Evolutionary conservation across 306 rosid genomes (phyloP), one percentile per base, ranked within the genome.

Genomic region (Cucurbita pepo): DNA sequence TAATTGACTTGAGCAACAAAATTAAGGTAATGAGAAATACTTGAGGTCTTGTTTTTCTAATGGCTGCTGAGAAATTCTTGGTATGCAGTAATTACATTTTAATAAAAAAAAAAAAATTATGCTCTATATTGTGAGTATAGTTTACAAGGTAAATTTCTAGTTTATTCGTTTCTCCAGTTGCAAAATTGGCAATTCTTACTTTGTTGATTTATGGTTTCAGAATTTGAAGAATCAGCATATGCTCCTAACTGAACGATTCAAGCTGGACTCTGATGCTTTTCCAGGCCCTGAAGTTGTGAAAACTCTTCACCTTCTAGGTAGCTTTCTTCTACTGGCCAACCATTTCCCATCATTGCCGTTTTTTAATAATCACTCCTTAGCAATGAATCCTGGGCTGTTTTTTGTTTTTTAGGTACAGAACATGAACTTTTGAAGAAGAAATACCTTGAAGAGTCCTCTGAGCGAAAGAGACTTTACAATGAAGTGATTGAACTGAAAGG

Each of bases 401-500:
- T 43, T 45, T 45, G 77, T 70, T 65, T n/a, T 63, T n/a, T 18
- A 94, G 99, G 97, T 82, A 38, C 82, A 72, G 96, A 94, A 72
- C 78, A 89, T 75, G 97, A 89, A 77, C 77, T 78, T 72, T 67
- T 94, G 60, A 91, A 87, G 87, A 88, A 79, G 75, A 91, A 91
- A 82, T 89, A 86, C 81, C 78, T 85, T 36, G 79, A 73, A 45
- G 99, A 94, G 79, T 83, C 84, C 50, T 54, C 83, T 22, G 97
- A 94, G 81, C 86, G 99, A 18, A 91, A 81, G 81, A 85, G 82
- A 56, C 90, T 90, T 64, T 89, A 89, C 80, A 94, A 94, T 79
- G 99, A 94, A 89, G 82, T 91, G 8, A 88, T 94, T 73, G 99
- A 94, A 87, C 83, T 91, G 44, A 91, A 82, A 82, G 99, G 99